phyloP scores from a whole-genome alignment of 176 grass and related monocot genomes.

The Carex scoparia region DNA sequence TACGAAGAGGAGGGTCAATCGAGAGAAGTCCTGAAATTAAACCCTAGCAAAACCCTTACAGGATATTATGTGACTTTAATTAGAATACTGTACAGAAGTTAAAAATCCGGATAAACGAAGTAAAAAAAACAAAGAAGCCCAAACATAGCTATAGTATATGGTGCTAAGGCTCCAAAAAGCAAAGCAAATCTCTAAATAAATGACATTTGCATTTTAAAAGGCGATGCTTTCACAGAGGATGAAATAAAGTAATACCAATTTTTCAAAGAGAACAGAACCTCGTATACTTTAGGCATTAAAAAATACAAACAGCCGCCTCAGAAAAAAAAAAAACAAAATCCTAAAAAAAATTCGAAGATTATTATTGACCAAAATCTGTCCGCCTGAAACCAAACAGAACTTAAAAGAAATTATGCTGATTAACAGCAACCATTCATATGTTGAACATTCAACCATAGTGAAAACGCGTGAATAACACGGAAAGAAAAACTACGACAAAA shows the following conservation, averaged over 20 bases:
- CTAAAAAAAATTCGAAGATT: not conserved
- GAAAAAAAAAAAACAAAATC: not conserved
- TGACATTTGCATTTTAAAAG: not conserved
- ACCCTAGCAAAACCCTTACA: conserved; percentile 27
- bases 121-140: not conserved
- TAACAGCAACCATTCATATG: not conserved
- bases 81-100: not conserved
- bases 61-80: not conserved
- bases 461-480: not conserved
- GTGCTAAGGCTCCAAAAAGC: not conserved
- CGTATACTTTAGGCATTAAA: not conserved
- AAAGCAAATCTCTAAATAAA: not conserved
- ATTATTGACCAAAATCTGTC: not conserved
- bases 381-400: not conserved
- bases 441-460: not conserved
- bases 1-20: not conserved
- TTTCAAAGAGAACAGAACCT: not conserved
- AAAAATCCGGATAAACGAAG: not conserved
- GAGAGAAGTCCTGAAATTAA: not conserved
- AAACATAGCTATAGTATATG: not conserved
- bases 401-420: not conserved
- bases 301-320: not conserved
- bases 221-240: not conserved
- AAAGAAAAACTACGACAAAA: not conserved
- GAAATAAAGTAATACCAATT: not conserved